Base-by-base conservation (phyloP, 192 early-diverging fungal genomes). In the Entomortierella lignicola region DNA sequence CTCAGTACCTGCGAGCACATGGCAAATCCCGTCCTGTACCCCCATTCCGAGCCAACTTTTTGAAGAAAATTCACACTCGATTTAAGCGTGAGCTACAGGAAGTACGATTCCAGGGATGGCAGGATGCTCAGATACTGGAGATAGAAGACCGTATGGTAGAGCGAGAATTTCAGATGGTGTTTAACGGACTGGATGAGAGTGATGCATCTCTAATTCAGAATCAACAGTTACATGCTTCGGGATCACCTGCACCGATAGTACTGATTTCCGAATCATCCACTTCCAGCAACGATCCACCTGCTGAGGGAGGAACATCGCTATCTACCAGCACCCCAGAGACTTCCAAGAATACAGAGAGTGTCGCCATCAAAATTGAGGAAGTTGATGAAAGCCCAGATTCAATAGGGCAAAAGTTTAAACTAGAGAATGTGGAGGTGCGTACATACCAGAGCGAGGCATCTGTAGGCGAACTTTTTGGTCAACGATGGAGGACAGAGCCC, bases 21-120 rank as follows among this genome's bases (percentile, higher is more conserved):
- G 75, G 75, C 23, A 69, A 66, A 20, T 27, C 75, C 1, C 67
- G 75, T 17, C 75, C 75, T 21, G 75, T 70, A 6, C 67, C 61
- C 11, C 63, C 75, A 2, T 79, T 79, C 63, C 60, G 75, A 1
- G 50, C 67, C 41, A 69, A 69, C 50, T 77, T 69, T 43, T 54
- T 77, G 60, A 77, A 77, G 55, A 77, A 77, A 55, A 69, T 77
- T 23, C 74, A 77, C 30, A 69, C 66, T 6, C 66, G 74, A 1
- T 77, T 77, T 53, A 77, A 77, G 48, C 66, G 74, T 13, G 74
- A 77, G 55, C 58, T 77, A 21, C 74, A 77, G 48, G 74, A 77
- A 30, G 74, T 77, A 11, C 74, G 74, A 27, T 77, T 77, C 31
- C 74, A 77, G 21, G 74, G 74, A 18, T 77, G 74, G 74, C 74